A percentile compares a stretch with the other conserved stretches of the same genome.
Conservation (phyloP, 169 alveolate species). For the Cardiosporidium cionae region DNA sequence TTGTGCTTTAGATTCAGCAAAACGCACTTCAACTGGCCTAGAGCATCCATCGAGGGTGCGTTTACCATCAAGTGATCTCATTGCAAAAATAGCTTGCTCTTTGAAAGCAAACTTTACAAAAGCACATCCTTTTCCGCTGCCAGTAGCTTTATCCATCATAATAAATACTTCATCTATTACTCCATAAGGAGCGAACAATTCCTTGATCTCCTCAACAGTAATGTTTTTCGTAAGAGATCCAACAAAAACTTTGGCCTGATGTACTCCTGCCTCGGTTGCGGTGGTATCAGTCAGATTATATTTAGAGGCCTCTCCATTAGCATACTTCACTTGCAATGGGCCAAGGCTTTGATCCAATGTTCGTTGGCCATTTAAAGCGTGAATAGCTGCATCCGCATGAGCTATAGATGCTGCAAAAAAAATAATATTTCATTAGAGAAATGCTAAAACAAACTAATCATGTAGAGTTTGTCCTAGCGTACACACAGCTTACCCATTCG, state of each 20-base stretch:
- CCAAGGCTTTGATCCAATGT: conserved; percentile 70
- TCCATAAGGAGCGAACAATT: conserved; percentile 69
- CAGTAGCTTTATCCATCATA: conserved; percentile 14
- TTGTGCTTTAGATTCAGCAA: conserved; percentile 41
- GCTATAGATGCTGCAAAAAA: conserved; percentile 58
- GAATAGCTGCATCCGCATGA: conserved; percentile 79
- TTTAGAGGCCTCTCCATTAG: conserved; percentile 77
- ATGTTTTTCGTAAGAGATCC: conserved; percentile 72
- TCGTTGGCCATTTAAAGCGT: conserved; percentile 59
- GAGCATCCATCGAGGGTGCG: conserved; percentile 64
- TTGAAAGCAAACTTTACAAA: conserved; percentile 73
- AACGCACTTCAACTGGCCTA: conserved; percentile 80
- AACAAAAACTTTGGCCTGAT: conserved; percentile 76
- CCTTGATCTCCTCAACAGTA: conserved; percentile 62
- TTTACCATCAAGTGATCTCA: conserved; percentile 61
- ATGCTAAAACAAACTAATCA: background rate
- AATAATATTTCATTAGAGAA: background rate
- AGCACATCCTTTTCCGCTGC: conserved; percentile 70
- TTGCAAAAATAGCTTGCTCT: conserved; percentile 80
- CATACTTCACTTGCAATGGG: conserved; percentile 72
- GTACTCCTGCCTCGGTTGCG: conserved; percentile 52
- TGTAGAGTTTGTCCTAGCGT: background rate
- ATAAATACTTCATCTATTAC: conserved; percentile 52
- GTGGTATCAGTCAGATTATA: conserved; percentile 44
- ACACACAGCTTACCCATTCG: conserved; percentile 17